phyloP scores from a whole-genome alignment of 805 yeast genomes.

The Yamadazyma akitaensis region DNA sequence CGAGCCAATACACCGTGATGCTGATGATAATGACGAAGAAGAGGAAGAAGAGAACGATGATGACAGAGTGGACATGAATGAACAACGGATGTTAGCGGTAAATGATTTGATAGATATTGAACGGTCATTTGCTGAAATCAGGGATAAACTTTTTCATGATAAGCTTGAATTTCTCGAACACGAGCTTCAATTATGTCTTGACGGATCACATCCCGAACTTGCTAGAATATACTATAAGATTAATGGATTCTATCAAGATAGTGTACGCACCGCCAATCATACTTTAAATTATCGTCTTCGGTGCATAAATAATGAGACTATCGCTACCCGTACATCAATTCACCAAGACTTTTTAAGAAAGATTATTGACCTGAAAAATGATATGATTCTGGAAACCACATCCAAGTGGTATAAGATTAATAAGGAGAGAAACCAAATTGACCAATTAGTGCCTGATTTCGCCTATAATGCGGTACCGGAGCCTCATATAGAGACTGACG shows the following conservation, averaged over 20 bases:
- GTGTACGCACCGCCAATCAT: slow-evolving; percentile 45
- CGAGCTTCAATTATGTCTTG: slow-evolving; percentile 81
- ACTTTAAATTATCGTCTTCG: slow-evolving; percentile 57
- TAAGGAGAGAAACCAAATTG: slow-evolving; percentile 81
- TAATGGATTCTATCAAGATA: slow-evolving; percentile 69
- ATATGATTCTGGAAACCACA: slow-evolving; percentile 69
- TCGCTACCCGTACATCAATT: slow-evolving; percentile 70
- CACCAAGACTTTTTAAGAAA: slow-evolving; percentile 81
- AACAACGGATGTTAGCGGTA: slow-evolving; percentile 60
- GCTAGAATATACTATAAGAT: slow-evolving; percentile 67
- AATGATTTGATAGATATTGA: slow-evolving; percentile 77
- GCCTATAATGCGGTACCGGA: slow-evolving; percentile 42
- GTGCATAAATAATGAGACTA: slow-evolving; percentile 77
- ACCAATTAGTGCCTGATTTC: slow-evolving; percentile 56
- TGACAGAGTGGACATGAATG: slow-evolving; percentile 26
- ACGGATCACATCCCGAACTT: slow-evolving; percentile 90
- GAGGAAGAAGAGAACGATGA: slow-evolving; percentile 14
- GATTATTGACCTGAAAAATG: slow-evolving; percentile 61
- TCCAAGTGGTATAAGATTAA: slow-evolving; percentile 89
- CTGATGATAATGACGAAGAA: slow-evolving; percentile 16
- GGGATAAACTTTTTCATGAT: slow-evolving; percentile 83
- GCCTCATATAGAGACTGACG: neutral
- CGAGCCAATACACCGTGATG: slow-evolving; percentile 6
- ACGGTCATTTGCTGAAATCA: slow-evolving; percentile 75
- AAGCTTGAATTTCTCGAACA: slow-evolving; percentile 72